phyloP scores from a whole-genome alignment of 768 basidiomycete species.

The Chalciporus sphaerocephalus region DNA sequence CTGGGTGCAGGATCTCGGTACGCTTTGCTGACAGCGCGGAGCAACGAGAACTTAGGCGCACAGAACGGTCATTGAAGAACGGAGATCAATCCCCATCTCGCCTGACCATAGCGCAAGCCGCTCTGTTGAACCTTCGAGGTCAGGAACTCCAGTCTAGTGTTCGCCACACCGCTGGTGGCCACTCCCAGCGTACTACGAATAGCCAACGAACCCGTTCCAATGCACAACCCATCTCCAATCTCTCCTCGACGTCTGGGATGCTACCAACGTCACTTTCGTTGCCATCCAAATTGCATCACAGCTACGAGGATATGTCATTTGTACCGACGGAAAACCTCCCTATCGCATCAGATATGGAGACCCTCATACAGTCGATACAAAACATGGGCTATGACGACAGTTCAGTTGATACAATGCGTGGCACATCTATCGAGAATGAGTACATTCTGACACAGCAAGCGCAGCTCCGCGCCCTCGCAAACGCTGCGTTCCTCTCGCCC shows the following conservation, averaged over 20 bases:
- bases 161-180: conserved; percentile 3
- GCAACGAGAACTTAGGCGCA: conserved; percentile 71
- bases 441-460: conserved; percentile 17
- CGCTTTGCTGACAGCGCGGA: conserved; percentile 76
- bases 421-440: conserved; percentile 13
- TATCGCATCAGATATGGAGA: conserved; percentile 38
- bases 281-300: conserved; percentile 19
- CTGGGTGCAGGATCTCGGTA: conserved; percentile 73
- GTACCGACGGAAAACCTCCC: conserved; percentile 12
- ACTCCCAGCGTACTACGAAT: conserved; percentile 9
- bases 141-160: conserved; percentile 41
- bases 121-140: conserved; percentile 70
- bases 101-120: conserved; percentile 74
- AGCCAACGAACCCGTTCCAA: conserved; percentile 5
- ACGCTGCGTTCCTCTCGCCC: conserved; percentile 10
- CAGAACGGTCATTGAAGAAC: conserved; percentile 56
- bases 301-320: conserved; percentile 16
- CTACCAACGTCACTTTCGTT: conserved; percentile 19
- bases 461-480: conserved; percentile 23
- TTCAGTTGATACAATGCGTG: conserved; percentile 12
- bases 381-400: conserved; percentile 19
- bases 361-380: conserved; percentile 35
- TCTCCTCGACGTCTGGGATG: not conserved
- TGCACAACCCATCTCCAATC: conserved; percentile 2
- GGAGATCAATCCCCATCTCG: conserved; percentile 60